Conservation (phyloP, 768 basidiomycete species). For the Lentinula raphanica region DNA sequence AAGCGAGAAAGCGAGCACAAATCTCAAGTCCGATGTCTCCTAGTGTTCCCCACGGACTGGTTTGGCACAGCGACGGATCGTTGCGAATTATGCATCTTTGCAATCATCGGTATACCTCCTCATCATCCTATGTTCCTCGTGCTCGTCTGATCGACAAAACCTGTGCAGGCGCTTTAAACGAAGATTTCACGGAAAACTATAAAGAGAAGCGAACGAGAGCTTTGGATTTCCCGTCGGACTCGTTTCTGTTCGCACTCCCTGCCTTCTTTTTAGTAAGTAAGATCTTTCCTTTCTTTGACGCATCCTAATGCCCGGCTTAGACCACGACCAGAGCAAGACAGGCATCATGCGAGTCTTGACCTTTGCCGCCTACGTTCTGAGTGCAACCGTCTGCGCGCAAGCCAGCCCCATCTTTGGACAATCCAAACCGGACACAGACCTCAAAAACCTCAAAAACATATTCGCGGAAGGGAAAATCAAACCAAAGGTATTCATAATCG, state of each 20-base stretch:
- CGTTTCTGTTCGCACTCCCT: neutral
- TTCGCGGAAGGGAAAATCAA: neutral
- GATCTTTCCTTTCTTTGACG: neutral
- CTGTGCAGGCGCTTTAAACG: neutral
- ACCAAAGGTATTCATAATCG: constrained; percentile 5
- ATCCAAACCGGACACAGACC: neutral
- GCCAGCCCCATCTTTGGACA: neutral
- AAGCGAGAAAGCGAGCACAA: neutral
- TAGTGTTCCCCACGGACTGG: neutral
- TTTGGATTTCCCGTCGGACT: neutral
- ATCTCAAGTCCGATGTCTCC: no score
- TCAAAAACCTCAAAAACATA: constrained; percentile 1
- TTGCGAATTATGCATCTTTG: neutral
- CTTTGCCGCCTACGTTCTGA: neutral
- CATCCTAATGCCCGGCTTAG: neutral
- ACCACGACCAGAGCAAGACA: neutral
- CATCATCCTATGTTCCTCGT: neutral
- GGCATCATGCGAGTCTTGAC: neutral
- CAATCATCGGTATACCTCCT: neutral
- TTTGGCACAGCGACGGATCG: neutral
- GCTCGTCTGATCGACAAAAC: neutral
- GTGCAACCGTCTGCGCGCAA: neutral
- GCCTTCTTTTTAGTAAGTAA: neutral
- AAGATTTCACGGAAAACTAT: neutral
- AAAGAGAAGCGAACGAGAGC: neutral